Percentiles rank a stretch among this genome's conserved stretches.
Evolutionary conservation across 805 yeast genomes (phyloP).

Genomic region (Pichia manshurica): DNA sequence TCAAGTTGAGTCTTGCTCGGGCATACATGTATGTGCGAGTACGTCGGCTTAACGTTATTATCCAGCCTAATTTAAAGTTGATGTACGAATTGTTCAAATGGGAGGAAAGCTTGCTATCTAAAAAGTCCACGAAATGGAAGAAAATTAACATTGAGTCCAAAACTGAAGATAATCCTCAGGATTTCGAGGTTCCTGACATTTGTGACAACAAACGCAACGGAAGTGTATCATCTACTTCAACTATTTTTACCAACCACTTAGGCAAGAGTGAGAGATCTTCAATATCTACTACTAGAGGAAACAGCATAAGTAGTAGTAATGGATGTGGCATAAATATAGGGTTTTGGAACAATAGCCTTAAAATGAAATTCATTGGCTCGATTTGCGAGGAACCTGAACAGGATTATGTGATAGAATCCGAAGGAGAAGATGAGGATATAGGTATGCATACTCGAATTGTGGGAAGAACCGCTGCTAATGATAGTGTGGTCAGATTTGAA

Average conservation of each 20-base stretch:
- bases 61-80: slow-evolving; percentile 87
- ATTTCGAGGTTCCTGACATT: background rate
- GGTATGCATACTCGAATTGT: background rate
- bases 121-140: background rate
- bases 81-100: slow-evolving; percentile 83
- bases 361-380: slow-evolving; percentile 10
- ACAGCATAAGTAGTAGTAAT: slow-evolving; percentile 3
- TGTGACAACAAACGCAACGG: background rate
- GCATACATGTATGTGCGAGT: slow-evolving; percentile 90
- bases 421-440: slow-evolving; percentile 16
- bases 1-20: slow-evolving; percentile 58
- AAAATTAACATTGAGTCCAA: background rate
- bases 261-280: slow-evolving; percentile 21
- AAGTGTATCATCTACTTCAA: slow-evolving; percentile 17
- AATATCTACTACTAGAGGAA: slow-evolving; percentile 24
- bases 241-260: slow-evolving; percentile 16
- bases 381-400: slow-evolving; percentile 2
- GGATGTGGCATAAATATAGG: background rate
- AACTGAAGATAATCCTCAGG: background rate
- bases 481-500: background rate
- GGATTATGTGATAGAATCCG: slow-evolving; percentile 5
- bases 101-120: slow-evolving; percentile 39
- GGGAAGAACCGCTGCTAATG: background rate
- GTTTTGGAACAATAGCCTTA: background rate
- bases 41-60: slow-evolving; percentile 81